phyloP scores from a whole-genome alignment of 108 stramenopile species.

The Craspedostauros australis region DNA sequence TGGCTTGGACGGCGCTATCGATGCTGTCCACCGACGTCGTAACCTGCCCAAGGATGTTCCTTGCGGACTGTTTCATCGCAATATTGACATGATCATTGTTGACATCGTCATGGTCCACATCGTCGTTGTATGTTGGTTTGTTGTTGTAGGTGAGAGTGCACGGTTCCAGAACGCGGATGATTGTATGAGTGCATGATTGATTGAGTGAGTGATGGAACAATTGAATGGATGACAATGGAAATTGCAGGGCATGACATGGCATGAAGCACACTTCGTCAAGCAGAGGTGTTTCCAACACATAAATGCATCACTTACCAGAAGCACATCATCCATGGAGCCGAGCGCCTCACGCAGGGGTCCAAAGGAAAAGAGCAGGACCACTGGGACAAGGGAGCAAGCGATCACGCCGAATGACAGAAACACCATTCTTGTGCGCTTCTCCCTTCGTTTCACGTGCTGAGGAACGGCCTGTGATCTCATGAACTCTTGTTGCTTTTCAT shows the following conservation, averaged over 20 bases:
- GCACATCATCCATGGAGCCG: neutral
- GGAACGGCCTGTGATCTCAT: no score
- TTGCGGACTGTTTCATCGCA: neutral
- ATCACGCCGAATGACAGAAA: slow-evolving; percentile 26
- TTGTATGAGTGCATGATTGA: no score
- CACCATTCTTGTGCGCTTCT: slow-evolving; percentile 18
- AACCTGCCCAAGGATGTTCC: slow-evolving; percentile 12
- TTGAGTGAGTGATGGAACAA: no score
- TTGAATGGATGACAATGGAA: neutral
- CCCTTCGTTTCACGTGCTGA: slow-evolving; percentile 9
- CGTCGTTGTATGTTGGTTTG: no score
- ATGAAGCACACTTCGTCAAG: neutral
- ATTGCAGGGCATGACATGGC: neutral
- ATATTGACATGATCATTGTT: no score
- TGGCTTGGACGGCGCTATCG: slow-evolving; percentile 7
- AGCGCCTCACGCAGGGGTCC: slow-evolving; percentile 19
- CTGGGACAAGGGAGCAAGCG: slow-evolving; percentile 21
- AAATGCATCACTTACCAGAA: slow-evolving; percentile 9
- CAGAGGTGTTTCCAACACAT: neutral
- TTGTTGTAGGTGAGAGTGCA: no score
- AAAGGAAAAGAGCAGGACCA: slow-evolving; percentile 19
- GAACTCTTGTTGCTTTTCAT: neutral
- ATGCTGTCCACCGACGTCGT: slow-evolving; percentile 7
- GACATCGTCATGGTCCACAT: no score
- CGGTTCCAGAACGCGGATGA: no score